Conservation (phyloP, 148 eudicot species). For the Simmondsia chinensis region DNA sequence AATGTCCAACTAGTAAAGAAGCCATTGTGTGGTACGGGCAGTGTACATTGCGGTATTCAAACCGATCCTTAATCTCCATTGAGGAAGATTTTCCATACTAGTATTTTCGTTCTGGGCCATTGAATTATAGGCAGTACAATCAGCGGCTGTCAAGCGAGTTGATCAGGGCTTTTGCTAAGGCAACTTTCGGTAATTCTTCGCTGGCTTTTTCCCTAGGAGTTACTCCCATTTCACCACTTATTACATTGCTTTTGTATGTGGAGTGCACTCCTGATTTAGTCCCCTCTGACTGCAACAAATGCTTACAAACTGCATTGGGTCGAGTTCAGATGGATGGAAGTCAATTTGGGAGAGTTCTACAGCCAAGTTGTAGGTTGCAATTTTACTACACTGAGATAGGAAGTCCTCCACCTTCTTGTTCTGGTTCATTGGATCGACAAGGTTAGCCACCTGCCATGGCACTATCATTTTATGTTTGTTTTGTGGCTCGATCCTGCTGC, state of each 20-base stretch:
- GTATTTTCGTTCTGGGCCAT: slow-evolving; percentile 8
- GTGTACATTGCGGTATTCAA: slow-evolving; percentile 22
- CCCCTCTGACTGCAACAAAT: slow-evolving; percentile 9
- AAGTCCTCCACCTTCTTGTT: too few relatives aligned
- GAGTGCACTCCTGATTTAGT: slow-evolving; percentile 18
- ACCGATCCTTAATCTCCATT: slow-evolving; percentile 5
- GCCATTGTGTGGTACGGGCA: slow-evolving; percentile 17
- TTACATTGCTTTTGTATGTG: slow-evolving; percentile 3
- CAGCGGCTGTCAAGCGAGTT: slow-evolving; percentile 9
- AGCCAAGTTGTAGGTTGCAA: slow-evolving; percentile 13
- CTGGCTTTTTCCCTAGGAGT: slow-evolving; percentile 3
- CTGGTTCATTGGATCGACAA: too few relatives aligned
- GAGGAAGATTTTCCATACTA: slow-evolving; percentile 13
- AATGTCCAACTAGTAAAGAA: slow-evolving; percentile 8
- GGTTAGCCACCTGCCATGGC: too few relatives aligned
- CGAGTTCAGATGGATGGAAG: slow-evolving; percentile 9
- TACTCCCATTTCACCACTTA: not conserved
- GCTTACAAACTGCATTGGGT: slow-evolving; percentile 10
- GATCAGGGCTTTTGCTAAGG: slow-evolving; percentile 5
- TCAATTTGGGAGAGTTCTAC: slow-evolving; percentile 10
- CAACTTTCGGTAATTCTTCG: slow-evolving; percentile 1
- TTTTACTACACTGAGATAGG: slow-evolving; percentile 4
- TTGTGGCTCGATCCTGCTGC: too few relatives aligned
- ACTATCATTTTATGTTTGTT: too few relatives aligned
- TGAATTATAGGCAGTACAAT: slow-evolving; percentile 5